These are phyloP conservation scores for Cladosporium velox DNA, from an alignment of 2,329 filamentous ascomycete species.

Conservation along the genomic window DNA sequence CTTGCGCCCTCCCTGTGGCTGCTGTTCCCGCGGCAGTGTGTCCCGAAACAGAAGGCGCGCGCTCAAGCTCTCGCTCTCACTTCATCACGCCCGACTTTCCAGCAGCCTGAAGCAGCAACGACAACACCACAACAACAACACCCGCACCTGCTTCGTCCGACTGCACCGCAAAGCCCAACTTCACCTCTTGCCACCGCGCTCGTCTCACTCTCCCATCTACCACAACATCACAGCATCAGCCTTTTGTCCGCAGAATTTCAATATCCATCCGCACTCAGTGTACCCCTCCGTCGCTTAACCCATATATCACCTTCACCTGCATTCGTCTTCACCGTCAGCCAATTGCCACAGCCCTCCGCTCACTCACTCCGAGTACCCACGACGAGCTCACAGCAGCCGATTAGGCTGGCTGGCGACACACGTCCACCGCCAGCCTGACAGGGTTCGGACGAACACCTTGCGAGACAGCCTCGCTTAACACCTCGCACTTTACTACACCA, in stretches of 20 bases:
- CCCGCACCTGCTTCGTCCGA: not conserved
- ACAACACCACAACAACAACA: conserved; percentile 3
- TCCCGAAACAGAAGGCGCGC: conserved; percentile 7
- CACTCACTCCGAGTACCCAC: not conserved
- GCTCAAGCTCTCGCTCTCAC: not conserved
- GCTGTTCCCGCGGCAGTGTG: not conserved
- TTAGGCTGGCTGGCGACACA: conserved; percentile 13
- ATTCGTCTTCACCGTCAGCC: not conserved
- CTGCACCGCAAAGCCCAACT: not conserved
- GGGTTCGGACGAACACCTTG: conserved; percentile 8
- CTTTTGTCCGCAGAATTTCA: conserved; percentile 18
- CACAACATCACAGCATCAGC: conserved; percentile 15
- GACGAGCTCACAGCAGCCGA: not conserved
- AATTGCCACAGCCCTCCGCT: not conserved
- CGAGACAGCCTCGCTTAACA: conserved; percentile 8
- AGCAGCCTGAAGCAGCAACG: not conserved
- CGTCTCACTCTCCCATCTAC: not conserved
- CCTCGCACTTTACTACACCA: not conserved
- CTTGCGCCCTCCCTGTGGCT: not conserved
- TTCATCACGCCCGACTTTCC: not conserved
- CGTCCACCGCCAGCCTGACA: conserved; percentile 13
- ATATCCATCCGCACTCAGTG: conserved; percentile 20
- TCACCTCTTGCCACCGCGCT: not conserved
- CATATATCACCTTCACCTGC: not conserved
- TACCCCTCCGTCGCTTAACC: conserved; percentile 21